phyloP scores from a whole-genome alignment of 2,329 filamentous ascomycete genomes.

The Drechslerella coelobrocha region DNA sequence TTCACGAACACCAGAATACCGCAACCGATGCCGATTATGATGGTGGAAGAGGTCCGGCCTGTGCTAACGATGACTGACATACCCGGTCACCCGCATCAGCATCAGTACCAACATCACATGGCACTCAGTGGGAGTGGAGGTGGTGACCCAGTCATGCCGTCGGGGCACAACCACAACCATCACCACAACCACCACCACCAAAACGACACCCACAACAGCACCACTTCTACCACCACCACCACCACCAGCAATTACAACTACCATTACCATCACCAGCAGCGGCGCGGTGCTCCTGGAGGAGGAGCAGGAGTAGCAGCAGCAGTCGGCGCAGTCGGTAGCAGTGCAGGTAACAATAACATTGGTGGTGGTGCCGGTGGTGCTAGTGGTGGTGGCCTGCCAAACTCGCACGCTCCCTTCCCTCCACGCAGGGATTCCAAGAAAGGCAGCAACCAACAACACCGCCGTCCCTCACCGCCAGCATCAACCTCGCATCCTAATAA shows the following conservation, averaged over 20 bases:
- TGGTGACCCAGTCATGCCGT: slow-evolving; percentile 31
- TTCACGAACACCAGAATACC: slow-evolving; percentile 35
- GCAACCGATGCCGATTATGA: slow-evolving; percentile 36
- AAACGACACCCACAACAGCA: neutral
- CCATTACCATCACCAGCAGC: slow-evolving; percentile 3
- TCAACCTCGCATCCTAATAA: slow-evolving; percentile 28
- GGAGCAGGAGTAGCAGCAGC: slow-evolving; percentile 6
- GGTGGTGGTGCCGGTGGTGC: neutral
- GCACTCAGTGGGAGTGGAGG: neutral
- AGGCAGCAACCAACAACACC: slow-evolving; percentile 22
- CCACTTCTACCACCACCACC: neutral
- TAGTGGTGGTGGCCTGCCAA: neutral
- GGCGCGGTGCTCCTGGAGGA: neutral
- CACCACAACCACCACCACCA: slow-evolving; percentile 34
- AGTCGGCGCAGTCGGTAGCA: slow-evolving; percentile 3
- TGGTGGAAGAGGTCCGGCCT: slow-evolving; percentile 31
- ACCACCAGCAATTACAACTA: slow-evolving; percentile 3
- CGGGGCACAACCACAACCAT: slow-evolving; percentile 19
- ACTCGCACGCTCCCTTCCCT: slow-evolving; percentile 32
- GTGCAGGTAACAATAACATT: neutral
- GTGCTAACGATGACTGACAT: slow-evolving; percentile 13
- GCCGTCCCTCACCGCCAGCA: slow-evolving; percentile 9
- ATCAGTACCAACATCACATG: slow-evolving; percentile 21
- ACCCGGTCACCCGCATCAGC: slow-evolving; percentile 8
- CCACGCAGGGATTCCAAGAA: slow-evolving; percentile 49